Evolutionary conservation across 2,329 filamentous ascomycete species (phyloP).

Genomic region (Fusarium tuaranense): DNA sequence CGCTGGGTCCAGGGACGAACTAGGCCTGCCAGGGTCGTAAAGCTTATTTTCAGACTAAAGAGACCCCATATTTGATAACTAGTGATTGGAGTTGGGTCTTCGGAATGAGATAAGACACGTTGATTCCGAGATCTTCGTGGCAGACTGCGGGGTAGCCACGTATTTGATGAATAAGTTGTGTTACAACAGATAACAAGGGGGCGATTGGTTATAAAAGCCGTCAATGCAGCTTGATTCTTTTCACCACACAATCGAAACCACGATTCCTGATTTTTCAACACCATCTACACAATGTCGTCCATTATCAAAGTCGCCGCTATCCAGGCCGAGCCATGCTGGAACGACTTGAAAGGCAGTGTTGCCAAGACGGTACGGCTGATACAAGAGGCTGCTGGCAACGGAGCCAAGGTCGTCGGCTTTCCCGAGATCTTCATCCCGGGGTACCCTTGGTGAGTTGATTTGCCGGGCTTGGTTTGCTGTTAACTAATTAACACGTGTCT

Average conservation of each 20-base stretch:
- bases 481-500: background rate
- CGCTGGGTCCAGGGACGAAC: background rate
- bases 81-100: background rate
- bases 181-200: background rate
- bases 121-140: background rate
- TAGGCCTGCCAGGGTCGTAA: background rate
- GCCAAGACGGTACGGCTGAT: conserved; percentile 1
- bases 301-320: background rate
- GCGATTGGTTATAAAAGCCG: background rate
- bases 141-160: background rate
- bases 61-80: background rate
- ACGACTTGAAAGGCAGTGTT: background rate
- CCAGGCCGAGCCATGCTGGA: conserved; percentile 9
- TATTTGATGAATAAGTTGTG: no score
- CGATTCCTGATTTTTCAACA: background rate
- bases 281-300: background rate
- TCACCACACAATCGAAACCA: background rate
- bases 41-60: background rate
- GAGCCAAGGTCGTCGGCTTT: background rate
- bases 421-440: conserved; percentile 9
- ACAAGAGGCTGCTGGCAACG: background rate
- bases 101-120: background rate
- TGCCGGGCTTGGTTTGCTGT: fast-evolving
- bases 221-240: background rate
- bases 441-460: background rate